These are phyloP conservation scores for Quercus wislizeni DNA, from an alignment of 306 rosid genomes.

Conservation along the genomic window DNA sequence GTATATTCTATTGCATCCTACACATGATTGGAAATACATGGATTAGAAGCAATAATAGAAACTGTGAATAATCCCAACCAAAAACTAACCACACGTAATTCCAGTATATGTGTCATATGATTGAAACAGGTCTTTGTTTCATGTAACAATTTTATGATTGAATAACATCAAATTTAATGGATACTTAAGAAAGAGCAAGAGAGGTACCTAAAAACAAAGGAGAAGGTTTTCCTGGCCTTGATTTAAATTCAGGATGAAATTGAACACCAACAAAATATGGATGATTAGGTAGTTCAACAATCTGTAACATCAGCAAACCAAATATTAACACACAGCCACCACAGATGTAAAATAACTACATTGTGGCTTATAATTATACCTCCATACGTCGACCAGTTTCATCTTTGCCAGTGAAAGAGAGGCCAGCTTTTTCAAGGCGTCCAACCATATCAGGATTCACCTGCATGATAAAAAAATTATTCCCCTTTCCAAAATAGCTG, in stretches of 20 bases:
- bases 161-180: constrained; percentile 8
- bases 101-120: neutral
- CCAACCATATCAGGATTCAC: constrained; percentile 83
- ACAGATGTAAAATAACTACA: neutral
- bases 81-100: neutral
- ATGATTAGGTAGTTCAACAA: constrained; percentile 81
- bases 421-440: constrained; percentile 74
- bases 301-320: constrained; percentile 37
- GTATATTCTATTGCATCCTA: neutral
- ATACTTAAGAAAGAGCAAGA: neutral
- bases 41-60: neutral
- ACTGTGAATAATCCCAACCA: neutral
- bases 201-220: constrained; percentile 73
- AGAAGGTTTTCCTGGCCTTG: constrained; percentile 87
- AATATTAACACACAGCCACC: constrained; percentile 7
- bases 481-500: neutral
- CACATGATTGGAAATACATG: neutral
- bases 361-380: constrained; percentile 26
- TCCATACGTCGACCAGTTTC: constrained; percentile 81
- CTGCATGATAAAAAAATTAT: constrained; percentile 35
- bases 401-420: constrained; percentile 79
- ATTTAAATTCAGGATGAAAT: constrained; percentile 92
- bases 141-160: neutral
- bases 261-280: constrained; percentile 89
- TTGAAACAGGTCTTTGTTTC: neutral